Conservation (phyloP, 2,329 filamentous ascomycete species). For the Diaporthe caulivora region DNA sequence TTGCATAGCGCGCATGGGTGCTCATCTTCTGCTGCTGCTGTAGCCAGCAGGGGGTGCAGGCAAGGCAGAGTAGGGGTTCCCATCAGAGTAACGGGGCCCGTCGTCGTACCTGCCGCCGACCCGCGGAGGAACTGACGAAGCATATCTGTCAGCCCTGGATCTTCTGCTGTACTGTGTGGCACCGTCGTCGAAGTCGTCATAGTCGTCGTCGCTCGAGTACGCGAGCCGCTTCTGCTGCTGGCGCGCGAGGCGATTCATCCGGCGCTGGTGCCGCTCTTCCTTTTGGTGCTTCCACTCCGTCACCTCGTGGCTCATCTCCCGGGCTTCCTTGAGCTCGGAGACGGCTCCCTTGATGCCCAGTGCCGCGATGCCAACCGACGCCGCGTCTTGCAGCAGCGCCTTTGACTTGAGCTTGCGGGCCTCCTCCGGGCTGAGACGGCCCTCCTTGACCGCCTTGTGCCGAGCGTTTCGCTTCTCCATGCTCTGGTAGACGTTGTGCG, state of each 20-base stretch:
- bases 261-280: conserved; percentile 61
- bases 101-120: conserved; percentile 56
- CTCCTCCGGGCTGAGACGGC: conserved; percentile 62
- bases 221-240: conserved; percentile 31
- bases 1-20: conserved; percentile 35
- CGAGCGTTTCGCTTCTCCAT: conserved; percentile 68
- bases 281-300: conserved; percentile 64
- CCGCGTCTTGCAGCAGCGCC: conserved; percentile 68
- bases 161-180: conserved; percentile 46
- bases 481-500: conserved; percentile 69
- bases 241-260: conserved; percentile 52
- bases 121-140: conserved; percentile 55
- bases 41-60: conserved; percentile 56
- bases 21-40: conserved; percentile 53
- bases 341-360: conserved; percentile 69
- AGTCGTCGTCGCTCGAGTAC: conserved; percentile 38
- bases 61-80: conserved; percentile 60
- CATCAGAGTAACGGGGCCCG: conserved; percentile 60
- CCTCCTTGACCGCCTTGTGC: conserved; percentile 66
- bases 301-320: conserved; percentile 62
- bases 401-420: conserved; percentile 70
- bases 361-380: conserved; percentile 69
- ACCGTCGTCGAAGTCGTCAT: conserved; percentile 38
- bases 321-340: conserved; percentile 67
- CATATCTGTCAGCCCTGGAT: conserved; percentile 59